phyloP scores from a whole-genome alignment of 139 green algal genomes.

The Tetraselmis striata region DNA sequence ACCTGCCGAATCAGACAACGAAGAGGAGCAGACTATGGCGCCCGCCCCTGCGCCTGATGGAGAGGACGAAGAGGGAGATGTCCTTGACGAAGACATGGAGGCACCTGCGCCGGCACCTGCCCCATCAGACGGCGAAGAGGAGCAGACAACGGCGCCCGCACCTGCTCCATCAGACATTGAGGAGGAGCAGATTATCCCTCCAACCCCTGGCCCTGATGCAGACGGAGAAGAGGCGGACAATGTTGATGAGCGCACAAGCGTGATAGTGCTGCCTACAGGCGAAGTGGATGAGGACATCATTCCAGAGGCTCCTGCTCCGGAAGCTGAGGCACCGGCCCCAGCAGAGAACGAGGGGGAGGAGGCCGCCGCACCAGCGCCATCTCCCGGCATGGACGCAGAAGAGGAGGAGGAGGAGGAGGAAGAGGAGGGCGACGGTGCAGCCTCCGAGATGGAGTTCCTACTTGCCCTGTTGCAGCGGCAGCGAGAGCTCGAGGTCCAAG shows the following conservation, averaged over 20 bases:
- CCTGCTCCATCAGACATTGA: too few relatives aligned
- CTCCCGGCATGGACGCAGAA: neutral
- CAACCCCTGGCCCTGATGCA: neutral
- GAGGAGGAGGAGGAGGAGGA: neutral
- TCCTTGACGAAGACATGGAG: neutral
- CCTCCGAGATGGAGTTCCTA: neutral
- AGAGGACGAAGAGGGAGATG: neutral
- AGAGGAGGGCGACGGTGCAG: neutral
- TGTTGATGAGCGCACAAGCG: too few relatives aligned
- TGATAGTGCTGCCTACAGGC: too few relatives aligned
- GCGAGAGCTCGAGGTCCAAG: neutral
- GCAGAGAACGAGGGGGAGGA: too few relatives aligned
- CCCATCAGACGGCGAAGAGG: neutral
- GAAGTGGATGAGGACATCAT: neutral
- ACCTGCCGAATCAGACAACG: too few relatives aligned
- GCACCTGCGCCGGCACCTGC: too few relatives aligned
- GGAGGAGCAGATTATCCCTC: neutral
- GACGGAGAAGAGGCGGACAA: neutral
- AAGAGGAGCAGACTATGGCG: neutral
- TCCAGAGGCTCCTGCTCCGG: neutral
- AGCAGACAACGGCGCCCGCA: too few relatives aligned
- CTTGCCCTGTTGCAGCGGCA: neutral
- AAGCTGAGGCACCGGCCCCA: too few relatives aligned
- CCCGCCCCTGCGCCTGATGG: neutral
- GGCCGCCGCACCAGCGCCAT: too few relatives aligned